Percentiles rank a stretch among this genome's conserved stretches.
These are phyloP conservation scores for Pyropia yezoensis DNA, from an alignment of 23 red algal species.

Conservation along the genomic window DNA sequence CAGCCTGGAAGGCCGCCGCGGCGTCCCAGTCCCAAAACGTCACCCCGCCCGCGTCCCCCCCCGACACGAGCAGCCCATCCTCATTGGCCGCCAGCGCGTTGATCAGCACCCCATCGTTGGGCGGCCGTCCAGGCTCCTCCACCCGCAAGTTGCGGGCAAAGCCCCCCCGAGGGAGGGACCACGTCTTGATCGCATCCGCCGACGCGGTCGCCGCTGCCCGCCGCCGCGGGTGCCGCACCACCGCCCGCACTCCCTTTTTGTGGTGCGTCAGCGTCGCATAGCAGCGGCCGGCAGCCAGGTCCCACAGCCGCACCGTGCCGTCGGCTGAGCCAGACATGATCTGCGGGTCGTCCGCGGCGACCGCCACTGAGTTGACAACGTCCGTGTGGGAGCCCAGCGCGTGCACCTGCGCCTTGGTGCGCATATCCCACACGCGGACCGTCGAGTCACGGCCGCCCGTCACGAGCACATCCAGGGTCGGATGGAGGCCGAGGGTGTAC, in stretches of 20 bases:
- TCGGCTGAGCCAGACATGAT: constrained; percentile 71
- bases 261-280: constrained; percentile 80
- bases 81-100: constrained; percentile 79
- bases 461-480: constrained; percentile 68
- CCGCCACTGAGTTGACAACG: constrained; percentile 48
- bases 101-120: constrained; percentile 20
- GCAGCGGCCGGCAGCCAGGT: constrained; percentile 74
- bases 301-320: constrained; percentile 74
- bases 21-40: constrained; percentile 67
- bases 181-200: constrained; percentile 75
- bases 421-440: constrained; percentile 86
- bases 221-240: constrained; percentile 48
- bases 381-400: constrained; percentile 59
- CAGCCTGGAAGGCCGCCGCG: constrained; percentile 53
- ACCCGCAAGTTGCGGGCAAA: constrained; percentile 66
- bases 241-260: constrained; percentile 79
- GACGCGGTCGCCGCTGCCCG: constrained; percentile 76
- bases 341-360: constrained; percentile 62
- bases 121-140: constrained; percentile 5
- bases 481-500: constrained; percentile 66
- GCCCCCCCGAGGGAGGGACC: constrained; percentile 56
- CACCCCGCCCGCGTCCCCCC: constrained; percentile 60
- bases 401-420: constrained; percentile 61
- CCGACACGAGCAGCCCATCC: constrained; percentile 78
- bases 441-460: constrained; percentile 76